phyloP scores from a whole-genome alignment of 331 rosid genomes.

The Erythrophleum ivorense region DNA sequence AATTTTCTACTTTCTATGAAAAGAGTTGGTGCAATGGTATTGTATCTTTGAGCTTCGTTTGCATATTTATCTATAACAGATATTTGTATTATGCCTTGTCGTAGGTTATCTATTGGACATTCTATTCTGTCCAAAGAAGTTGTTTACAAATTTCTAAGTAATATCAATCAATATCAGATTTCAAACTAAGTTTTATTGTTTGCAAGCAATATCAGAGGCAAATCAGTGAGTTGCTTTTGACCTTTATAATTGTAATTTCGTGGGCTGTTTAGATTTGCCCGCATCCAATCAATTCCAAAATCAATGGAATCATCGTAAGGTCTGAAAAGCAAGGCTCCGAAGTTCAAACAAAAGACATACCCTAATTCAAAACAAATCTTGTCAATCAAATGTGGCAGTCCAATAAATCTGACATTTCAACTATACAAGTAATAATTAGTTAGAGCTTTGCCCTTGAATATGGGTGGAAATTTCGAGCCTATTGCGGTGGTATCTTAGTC shows the following conservation, averaged over 20 bases:
- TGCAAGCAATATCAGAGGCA: background rate
- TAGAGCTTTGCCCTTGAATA: no score
- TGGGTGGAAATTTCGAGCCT: no score
- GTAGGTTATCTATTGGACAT: background rate
- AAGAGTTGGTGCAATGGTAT: background rate
- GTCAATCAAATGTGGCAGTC: no score
- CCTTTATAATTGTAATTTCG: background rate
- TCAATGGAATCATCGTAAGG: background rate
- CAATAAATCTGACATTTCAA: no score
- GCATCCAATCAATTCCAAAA: background rate
- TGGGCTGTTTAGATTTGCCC: background rate
- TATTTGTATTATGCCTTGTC: background rate
- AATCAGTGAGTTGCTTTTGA: background rate
- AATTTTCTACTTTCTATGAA: background rate
- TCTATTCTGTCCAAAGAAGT: background rate
- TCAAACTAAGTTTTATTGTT: background rate
- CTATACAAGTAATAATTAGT: no score
- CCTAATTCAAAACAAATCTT: no score
- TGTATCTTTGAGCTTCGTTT: background rate
- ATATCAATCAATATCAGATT: background rate
- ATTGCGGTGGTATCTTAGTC: no score
- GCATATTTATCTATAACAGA: background rate
- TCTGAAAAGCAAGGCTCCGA: background rate
- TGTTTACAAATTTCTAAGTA: background rate
- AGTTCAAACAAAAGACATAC: background rate